Evolutionary conservation across 257 asterid species (phyloP).

Genomic region (Solanum stenotomum): DNA sequence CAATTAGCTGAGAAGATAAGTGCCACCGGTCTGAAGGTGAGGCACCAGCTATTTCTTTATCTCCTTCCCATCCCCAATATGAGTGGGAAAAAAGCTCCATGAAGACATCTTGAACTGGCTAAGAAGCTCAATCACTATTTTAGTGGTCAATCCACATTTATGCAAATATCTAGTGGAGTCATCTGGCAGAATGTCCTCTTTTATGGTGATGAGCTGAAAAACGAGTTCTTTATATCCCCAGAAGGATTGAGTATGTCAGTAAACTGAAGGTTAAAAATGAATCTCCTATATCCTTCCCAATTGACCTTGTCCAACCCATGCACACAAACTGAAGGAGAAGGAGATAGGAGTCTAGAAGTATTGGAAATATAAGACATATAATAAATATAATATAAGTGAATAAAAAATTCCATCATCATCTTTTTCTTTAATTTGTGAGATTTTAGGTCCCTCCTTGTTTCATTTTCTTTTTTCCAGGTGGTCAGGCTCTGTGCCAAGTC

Average conservation of each 20-base stretch:
- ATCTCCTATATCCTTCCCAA: neutral
- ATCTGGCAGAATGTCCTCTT: neutral
- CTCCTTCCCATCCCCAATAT: neutral
- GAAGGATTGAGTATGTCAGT: neutral
- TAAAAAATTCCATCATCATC: neutral
- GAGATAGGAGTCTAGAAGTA: neutral
- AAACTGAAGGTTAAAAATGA: neutral
- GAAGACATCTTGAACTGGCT: neutral
- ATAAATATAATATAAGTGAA: neutral
- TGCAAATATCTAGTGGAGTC: neutral
- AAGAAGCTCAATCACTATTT: neutral
- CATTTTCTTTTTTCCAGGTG: conserved; percentile 34
- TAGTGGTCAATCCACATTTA: neutral
- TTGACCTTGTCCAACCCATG: neutral
- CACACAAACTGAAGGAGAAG: neutral
- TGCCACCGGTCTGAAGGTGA: conserved; percentile 96
- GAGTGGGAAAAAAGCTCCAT: neutral
- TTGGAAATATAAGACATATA: neutral
- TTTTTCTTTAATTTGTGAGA: neutral
- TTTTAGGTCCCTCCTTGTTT: neutral
- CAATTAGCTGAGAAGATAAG: conserved; percentile 99
- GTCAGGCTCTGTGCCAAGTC: conserved; percentile 97
- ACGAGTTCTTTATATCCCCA: neutral
- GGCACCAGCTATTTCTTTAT: neutral
- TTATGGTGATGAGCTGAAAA: neutral